Evolutionary conservation across 768 basidiomycete species (phyloP), one percentile per base, ranked within the genome.

Genomic region (Lactifluus subvellereus): DNA sequence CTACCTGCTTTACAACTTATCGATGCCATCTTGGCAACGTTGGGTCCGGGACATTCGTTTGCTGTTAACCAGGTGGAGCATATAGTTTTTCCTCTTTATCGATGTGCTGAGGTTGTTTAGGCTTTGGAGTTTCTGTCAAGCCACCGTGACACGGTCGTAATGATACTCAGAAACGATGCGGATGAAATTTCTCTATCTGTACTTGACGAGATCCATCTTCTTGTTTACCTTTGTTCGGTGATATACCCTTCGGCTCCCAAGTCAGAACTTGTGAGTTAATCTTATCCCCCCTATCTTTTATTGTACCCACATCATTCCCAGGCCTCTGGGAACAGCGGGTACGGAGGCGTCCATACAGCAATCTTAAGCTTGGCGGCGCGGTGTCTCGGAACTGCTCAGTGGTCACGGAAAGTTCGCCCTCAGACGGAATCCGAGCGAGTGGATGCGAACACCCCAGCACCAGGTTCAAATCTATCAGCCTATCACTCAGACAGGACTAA

Each of bases 1-100:
- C 83, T 94, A 75, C 94, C 93, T 0, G 86, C 88, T 5, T 72
- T 98, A 47, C 94, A 97, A 72, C 79, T 97, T 20, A 80, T 91
- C 13, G 82, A 86, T 59, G 87, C 84, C 8, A 82, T 92, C 59
- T 75, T 96, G 35, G 84, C 91, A 3, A 88, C 87, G n/a, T 73
- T 94, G 10, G 89, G 91, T 11, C 75, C 77, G 20, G 82, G 83
- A 54, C 89, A 91, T 65, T 72, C 80, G 2, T 85, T 85, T 0
- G 87, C 84, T 0, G 77, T 83, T 2, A 83, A 86, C 52, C 91
- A 93, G 77, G 91, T 86, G 66, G 42, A 77, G 1, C 22, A 38
- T 48, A 40, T 51, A 42, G 40, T 18, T 6, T 13, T 38, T 59
- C 9, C 38, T 16, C 7, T 18, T 40, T 49, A 62, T 10, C 16